Conservation (phyloP, 2,329 filamentous ascomycete species). For the Cladophialophora immunda region DNA sequence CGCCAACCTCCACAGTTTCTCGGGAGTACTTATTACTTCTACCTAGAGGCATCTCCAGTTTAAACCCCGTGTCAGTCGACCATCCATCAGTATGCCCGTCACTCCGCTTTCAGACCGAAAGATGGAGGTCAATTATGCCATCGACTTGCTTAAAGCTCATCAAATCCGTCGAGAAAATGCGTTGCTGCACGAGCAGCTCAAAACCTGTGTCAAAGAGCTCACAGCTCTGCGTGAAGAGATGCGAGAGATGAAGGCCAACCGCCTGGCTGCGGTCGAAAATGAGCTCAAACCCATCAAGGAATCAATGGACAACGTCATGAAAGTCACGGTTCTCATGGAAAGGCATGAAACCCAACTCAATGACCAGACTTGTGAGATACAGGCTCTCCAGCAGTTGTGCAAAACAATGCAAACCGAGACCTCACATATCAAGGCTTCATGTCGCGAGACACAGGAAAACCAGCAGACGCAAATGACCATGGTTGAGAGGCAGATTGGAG, state of each 20-base stretch:
- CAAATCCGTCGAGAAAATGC: constrained; percentile 40
- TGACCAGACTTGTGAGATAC: constrained; percentile 11
- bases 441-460: not conserved
- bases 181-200: constrained; percentile 33
- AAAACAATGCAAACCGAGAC: constrained; percentile 13
- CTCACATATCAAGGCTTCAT: not conserved
- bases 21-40: too few relatives aligned
- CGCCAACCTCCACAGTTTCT: not conserved
- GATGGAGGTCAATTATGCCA: constrained; percentile 32
- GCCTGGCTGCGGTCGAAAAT: not conserved
- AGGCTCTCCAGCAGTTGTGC: constrained; percentile 3
- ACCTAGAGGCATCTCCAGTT: not conserved
- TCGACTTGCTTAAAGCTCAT: constrained; percentile 38
- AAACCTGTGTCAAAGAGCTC: constrained; percentile 27
- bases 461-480: not conserved
- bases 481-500: constrained; percentile 11
- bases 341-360: not conserved
- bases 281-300: not conserved
- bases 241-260: constrained; percentile 11
- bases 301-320: not conserved
- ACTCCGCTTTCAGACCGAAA: constrained; percentile 23
- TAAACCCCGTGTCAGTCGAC: not conserved
- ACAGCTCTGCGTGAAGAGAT: constrained; percentile 25
- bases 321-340: not conserved
- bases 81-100: constrained; percentile 3